Percentiles rank a stretch among this genome's conserved stretches.
Conservation (phyloP, 768 basidiomycete species). For the Termitomyces sp. region DNA sequence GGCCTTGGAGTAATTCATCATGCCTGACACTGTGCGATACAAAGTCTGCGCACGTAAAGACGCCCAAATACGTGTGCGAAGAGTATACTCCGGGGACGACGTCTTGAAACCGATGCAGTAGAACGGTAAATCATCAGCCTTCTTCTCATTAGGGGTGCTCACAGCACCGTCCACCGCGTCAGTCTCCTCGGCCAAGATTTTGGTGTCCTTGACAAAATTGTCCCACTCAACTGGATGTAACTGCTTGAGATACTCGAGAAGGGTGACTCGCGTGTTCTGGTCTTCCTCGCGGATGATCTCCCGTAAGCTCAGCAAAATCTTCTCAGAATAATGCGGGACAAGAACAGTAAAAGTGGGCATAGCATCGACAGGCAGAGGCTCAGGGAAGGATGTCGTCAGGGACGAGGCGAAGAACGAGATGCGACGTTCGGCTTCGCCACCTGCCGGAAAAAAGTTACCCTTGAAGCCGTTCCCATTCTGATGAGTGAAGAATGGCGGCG, state of each 20-base stretch:
- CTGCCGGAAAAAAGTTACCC: conserved; percentile 87
- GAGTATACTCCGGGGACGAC: conserved; percentile 96
- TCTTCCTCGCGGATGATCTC: conserved; percentile 99
- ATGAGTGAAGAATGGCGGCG: conserved; percentile 97
- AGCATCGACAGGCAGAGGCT: conserved; percentile 92
- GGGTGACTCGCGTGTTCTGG: conserved; percentile 92
- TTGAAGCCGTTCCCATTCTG: conserved; percentile 73
- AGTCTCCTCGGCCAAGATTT: conserved; percentile 94
- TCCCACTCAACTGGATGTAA: conserved; percentile 99
- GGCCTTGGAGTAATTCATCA: conserved; percentile 99
- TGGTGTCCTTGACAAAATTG: conserved; percentile 99
- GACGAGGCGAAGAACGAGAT: conserved; percentile 99
- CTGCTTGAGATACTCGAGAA: conserved; percentile 97
- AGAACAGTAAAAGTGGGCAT: conserved; percentile 99
- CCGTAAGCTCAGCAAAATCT: conserved; percentile 92
- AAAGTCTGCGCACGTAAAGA: conserved; percentile 97
- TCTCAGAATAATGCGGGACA: conserved; percentile 98
- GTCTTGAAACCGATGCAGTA: conserved; percentile 99
- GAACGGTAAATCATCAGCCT: conserved; percentile 94
- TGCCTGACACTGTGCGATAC: conserved; percentile 97
- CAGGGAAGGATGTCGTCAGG: conserved; percentile 91
- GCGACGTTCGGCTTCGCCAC: conserved; percentile 94
- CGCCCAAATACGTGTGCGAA: conserved; percentile 99
- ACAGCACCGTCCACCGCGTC: conserved; percentile 55
- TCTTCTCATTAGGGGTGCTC: conserved; percentile 73